Evolutionary conservation across 371 early-diverging fungal genomes (phyloP), one percentile per base, ranked within the genome.

Genomic region (Fennellomyces sp.): DNA sequence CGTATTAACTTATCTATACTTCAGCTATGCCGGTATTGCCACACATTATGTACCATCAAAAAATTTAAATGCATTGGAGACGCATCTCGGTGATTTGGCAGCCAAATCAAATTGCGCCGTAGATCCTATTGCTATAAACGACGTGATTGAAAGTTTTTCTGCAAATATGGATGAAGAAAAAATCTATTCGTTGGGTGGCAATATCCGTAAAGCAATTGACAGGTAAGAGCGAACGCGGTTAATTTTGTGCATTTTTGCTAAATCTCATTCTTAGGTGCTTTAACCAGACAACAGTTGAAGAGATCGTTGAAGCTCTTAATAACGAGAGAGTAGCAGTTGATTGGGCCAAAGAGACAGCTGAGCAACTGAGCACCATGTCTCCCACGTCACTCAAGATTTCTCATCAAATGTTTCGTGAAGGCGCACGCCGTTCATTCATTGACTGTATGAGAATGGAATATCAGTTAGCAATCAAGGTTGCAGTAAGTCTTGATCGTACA

Each of bases 31-130:
- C n/a, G 65, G 65, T 15, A 87, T 98, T 66, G 99, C 96, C 6
- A 96, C 98, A 11, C 98, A 98, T 72, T 98, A 86, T 69, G 91
- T 98, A 6, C 96, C 97, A 17, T 85, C 92, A 3, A 89, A 89
- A 58, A 88, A 96, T 13, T 64, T 97, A 28, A 80, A 87, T 2
- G 78, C 87, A 5, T 82, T 98, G 58, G 89, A 95, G 64, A 80
- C 89, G 17, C 89, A 95, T 25, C 69, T 98, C 49, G 72, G 87
- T 50, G 95, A 94, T 61, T 69, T 97, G 19, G 93, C 91, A 38
- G 76, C 88, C 3, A 73, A 83, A n/a, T 91, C 90, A 15, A 12
- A 45, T 5, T 23, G 23, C 23, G 23, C n/a, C 8, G 17, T 45
- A 12, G 45, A 17, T 42, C 73, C 87, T 31, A 91, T 89, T 10